phyloP scores from a whole-genome alignment of 345 rosid genomes.

The Mangifera indica region DNA sequence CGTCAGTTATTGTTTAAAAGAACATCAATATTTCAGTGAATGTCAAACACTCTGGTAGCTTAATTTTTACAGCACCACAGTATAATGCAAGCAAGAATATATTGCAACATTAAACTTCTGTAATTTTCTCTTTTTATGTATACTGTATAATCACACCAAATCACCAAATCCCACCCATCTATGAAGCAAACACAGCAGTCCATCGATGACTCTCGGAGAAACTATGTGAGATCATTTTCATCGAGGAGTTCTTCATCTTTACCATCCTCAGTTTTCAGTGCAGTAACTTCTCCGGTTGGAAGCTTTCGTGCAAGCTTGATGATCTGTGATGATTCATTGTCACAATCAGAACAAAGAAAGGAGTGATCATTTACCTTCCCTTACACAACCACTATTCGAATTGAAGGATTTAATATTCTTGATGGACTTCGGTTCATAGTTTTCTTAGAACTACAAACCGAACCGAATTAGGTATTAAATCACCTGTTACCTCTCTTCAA shows the following conservation, averaged over 20 bases:
- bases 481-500: neutral
- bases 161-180: conserved; percentile 1
- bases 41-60: too few relatives aligned
- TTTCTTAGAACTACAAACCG: neutral
- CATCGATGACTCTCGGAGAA: neutral
- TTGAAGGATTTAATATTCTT: neutral
- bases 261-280: conserved; percentile 39
- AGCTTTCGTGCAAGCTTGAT: conserved; percentile 89
- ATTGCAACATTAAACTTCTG: neutral
- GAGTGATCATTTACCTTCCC: too few relatives aligned
- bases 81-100: neutral
- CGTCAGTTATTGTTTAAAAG: too few relatives aligned
- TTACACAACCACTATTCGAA: too few relatives aligned
- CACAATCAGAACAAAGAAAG: too few relatives aligned
- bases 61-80: neutral
- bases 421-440: too few relatives aligned
- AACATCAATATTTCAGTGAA: too few relatives aligned
- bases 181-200: neutral
- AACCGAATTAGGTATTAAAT: neutral
- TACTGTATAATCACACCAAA: neutral
- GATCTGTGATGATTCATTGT: conserved; percentile 45
- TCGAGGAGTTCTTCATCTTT: conserved; percentile 59
- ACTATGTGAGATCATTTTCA: conserved; percentile 88
- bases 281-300: conserved; percentile 83
- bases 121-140: neutral